These are phyloP conservation scores for Xylaria sp. DNA, from an alignment of 2,329 filamentous ascomycete species.

Conservation along the genomic window DNA sequence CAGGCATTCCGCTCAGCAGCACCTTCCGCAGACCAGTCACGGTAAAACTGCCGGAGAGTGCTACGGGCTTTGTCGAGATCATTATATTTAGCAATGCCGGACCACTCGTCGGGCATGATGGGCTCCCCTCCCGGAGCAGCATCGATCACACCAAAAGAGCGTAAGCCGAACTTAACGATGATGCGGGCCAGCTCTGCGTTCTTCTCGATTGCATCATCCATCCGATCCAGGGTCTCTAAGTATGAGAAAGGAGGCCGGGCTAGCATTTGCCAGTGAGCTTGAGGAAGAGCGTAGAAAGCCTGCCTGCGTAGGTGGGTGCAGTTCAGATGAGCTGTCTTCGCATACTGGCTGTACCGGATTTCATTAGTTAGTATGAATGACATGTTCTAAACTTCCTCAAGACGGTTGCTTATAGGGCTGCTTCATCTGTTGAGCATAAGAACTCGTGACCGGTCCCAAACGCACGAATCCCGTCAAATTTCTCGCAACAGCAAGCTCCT, in stretches of 20 bases:
- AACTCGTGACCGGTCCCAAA: slow-evolving; percentile 14
- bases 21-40: slow-evolving; percentile 89
- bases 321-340: slow-evolving; percentile 83
- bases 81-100: slow-evolving; percentile 67
- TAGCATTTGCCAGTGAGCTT: slow-evolving; percentile 80
- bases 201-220: slow-evolving; percentile 85
- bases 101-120: slow-evolving; percentile 65
- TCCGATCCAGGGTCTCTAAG: slow-evolving; percentile 73
- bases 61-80: slow-evolving; percentile 92
- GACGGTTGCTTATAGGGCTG: slow-evolving; percentile 5
- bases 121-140: slow-evolving; percentile 43
- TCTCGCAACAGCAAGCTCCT: slow-evolving; percentile 2
- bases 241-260: slow-evolving; percentile 81
- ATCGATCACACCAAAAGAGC: slow-evolving; percentile 61
- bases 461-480: slow-evolving; percentile 8
- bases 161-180: slow-evolving; percentile 72
- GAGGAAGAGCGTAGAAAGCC: slow-evolving; percentile 89
- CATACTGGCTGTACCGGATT: slow-evolving; percentile 68
- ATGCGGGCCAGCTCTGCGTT: slow-evolving; percentile 83
- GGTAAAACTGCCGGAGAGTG: slow-evolving; percentile 89
- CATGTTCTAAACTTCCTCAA: neutral
- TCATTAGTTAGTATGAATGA: slow-evolving; percentile 22
- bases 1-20: slow-evolving; percentile 72
- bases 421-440: slow-evolving; percentile 17
- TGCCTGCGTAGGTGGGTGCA: slow-evolving; percentile 88